Percentiles rank a stretch among this genome's conserved stretches.
Evolutionary conservation across 345 rosid genomes (phyloP).

Genomic region (Acer yangbiense): DNA sequence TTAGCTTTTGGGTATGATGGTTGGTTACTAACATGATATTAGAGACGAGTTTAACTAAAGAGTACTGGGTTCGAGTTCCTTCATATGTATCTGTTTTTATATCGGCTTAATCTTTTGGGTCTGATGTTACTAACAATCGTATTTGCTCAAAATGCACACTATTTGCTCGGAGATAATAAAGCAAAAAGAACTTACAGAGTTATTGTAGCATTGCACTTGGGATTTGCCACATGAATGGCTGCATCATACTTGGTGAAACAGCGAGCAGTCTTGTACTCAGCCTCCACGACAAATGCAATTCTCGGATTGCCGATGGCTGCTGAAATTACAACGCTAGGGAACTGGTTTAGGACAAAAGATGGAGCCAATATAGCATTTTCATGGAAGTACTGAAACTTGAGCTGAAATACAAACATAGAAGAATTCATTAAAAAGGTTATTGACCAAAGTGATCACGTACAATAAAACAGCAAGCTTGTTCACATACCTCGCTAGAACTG

Average conservation of each 20-base stretch:
- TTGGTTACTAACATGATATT: too few relatives aligned
- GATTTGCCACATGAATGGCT: slow-evolving; percentile 13
- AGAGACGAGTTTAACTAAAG: too few relatives aligned
- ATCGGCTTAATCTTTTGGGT: too few relatives aligned
- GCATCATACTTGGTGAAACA: slow-evolving; percentile 15
- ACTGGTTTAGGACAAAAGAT: slow-evolving; percentile 10
- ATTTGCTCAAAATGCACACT: too few relatives aligned
- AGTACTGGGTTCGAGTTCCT: too few relatives aligned
- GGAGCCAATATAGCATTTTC: slow-evolving; percentile 13
- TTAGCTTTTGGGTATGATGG: too few relatives aligned
- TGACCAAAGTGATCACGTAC: too few relatives aligned
- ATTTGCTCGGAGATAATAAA: too few relatives aligned
- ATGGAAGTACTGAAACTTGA: slow-evolving; percentile 14
- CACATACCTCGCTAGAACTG: too few relatives aligned
- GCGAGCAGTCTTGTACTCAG: slow-evolving; percentile 11
- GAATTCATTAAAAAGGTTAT: background rate
- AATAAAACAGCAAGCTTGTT: too few relatives aligned
- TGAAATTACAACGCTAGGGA: slow-evolving; percentile 21
- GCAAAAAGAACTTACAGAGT: slow-evolving; percentile 18
- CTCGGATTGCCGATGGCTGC: slow-evolving; percentile 16
- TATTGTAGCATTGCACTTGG: slow-evolving; percentile 15
- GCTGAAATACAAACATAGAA: background rate
- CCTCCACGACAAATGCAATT: slow-evolving; percentile 19
- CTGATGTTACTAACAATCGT: too few relatives aligned
- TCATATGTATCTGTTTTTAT: too few relatives aligned